phyloP scores from a whole-genome alignment of 2,329 filamentous ascomycete species.

The Aspergillus sergii region DNA sequence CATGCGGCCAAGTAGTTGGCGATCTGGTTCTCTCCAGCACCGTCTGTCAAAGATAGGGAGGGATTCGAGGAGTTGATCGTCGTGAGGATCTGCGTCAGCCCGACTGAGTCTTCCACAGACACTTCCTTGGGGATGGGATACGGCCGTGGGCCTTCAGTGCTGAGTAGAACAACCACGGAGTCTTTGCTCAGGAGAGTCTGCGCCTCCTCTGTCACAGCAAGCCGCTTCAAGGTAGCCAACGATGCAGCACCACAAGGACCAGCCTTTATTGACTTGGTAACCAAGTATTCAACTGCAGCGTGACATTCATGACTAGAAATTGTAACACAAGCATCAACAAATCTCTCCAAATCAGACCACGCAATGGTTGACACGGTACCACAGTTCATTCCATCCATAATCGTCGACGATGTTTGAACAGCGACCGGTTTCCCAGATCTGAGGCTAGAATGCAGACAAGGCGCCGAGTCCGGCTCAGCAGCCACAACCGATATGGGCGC shows the following conservation, averaged over 20 bases:
- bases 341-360: conserved; percentile 61
- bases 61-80: conserved; percentile 56
- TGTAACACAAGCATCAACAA: conserved; percentile 63
- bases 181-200: conserved; percentile 42
- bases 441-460: conserved; percentile 55
- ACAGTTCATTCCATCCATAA: conserved; percentile 76
- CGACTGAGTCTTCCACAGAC: conserved; percentile 44
- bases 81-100: conserved; percentile 50
- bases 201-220: conserved; percentile 38
- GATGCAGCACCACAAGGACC: conserved; percentile 67
- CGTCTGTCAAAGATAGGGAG: conserved; percentile 43
- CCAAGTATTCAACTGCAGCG: conserved; percentile 57
- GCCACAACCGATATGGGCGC: conserved; percentile 55
- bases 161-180: conserved; percentile 66
- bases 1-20: conserved; percentile 53
- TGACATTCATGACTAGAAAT: conserved; percentile 68
- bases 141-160: conserved; percentile 64
- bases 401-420: conserved; percentile 62
- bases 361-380: conserved; percentile 68
- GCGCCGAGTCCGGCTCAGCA: conserved; percentile 70
- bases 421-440: conserved; percentile 50
- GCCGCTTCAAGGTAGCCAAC: conserved; percentile 56
- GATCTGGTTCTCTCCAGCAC: conserved; percentile 51
- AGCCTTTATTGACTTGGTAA: conserved; percentile 48
- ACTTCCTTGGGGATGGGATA: conserved; percentile 53